phyloP scores from a whole-genome alignment of 2,329 filamentous ascomycete genomes.

The Xylaria sp. region DNA sequence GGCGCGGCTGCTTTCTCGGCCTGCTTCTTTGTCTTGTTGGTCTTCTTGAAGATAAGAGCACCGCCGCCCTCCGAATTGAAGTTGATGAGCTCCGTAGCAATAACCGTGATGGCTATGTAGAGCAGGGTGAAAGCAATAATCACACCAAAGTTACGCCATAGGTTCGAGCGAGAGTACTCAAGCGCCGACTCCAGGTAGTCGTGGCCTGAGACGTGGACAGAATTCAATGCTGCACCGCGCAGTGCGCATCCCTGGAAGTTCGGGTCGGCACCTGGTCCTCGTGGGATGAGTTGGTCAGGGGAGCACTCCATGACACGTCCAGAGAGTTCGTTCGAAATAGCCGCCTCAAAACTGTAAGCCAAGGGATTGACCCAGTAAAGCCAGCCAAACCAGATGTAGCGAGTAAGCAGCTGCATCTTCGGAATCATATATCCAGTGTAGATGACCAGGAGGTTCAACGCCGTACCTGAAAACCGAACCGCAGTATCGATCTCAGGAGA shows the following conservation, averaged over 20 bases:
- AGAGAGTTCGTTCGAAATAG: conserved; percentile 51
- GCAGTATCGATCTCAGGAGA: conserved; percentile 51
- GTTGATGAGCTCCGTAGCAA: conserved; percentile 63
- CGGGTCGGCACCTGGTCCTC: conserved; percentile 37
- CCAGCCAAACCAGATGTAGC: conserved; percentile 67
- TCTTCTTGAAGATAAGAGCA: conserved; percentile 66
- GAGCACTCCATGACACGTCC: conserved; percentile 47
- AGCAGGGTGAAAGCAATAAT: conserved; percentile 69
- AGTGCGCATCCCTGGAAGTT: conserved; percentile 52
- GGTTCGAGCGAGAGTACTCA: conserved; percentile 50
- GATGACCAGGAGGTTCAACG: conserved; percentile 58
- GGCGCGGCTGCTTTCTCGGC: conserved; percentile 39
- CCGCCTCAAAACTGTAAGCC: conserved; percentile 58
- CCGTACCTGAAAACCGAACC: conserved; percentile 50
- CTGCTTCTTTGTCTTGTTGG: conserved; percentile 52
- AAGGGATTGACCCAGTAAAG: conserved; percentile 62
- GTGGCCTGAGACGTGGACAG: conserved; percentile 46
- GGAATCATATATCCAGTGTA: conserved; percentile 63
- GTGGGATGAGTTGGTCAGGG: conserved; percentile 42
- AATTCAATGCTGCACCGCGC: conserved; percentile 47
- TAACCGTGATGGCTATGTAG: conserved; percentile 66
- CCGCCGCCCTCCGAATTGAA: conserved; percentile 60
- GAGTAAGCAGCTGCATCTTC: conserved; percentile 47
- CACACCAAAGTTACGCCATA: conserved; percentile 75
- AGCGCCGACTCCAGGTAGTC: conserved; percentile 50